Conservation (phyloP, 192 early-diverging fungal species). For the Podila verticillata region DNA sequence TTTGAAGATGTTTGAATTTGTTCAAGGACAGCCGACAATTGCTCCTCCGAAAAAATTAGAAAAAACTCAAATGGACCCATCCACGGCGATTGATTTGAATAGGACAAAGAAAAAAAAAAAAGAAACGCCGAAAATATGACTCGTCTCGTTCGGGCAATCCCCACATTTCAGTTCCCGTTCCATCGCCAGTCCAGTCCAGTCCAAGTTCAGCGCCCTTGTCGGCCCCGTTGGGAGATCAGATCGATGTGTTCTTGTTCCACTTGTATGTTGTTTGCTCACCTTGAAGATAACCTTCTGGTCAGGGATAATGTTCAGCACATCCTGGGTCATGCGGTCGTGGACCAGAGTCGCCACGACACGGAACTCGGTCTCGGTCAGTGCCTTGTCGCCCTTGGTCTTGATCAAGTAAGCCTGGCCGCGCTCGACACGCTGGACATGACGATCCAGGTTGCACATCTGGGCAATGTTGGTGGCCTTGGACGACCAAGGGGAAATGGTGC, state of each 20-base stretch:
- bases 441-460: constrained; percentile 84
- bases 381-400: constrained; percentile 47
- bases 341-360: constrained; percentile 61
- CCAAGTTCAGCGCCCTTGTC: too few species aligned
- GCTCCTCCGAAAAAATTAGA: too few species aligned
- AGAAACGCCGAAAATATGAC: too few species aligned
- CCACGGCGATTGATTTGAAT: too few species aligned
- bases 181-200: neutral
- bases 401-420: constrained; percentile 85
- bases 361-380: constrained; percentile 58
- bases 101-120: too few species aligned
- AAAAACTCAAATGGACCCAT: too few species aligned
- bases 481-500: constrained; percentile 99
- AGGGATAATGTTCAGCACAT: constrained; percentile 73
- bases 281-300: constrained; percentile 74
- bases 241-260: neutral
- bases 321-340: constrained; percentile 97
- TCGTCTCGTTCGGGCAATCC: neutral
- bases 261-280: constrained; percentile 13
- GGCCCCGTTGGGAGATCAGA: neutral
- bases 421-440: constrained; percentile 84
- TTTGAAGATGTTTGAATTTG: too few species aligned
- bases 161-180: constrained; percentile 1
- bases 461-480: constrained; percentile 99
- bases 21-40: too few species aligned